Evolutionary conservation across 176 grass and related monocot species (phyloP), one percentile per base, ranked within the genome.

Genomic region (Rhynchospora breviuscula): DNA sequence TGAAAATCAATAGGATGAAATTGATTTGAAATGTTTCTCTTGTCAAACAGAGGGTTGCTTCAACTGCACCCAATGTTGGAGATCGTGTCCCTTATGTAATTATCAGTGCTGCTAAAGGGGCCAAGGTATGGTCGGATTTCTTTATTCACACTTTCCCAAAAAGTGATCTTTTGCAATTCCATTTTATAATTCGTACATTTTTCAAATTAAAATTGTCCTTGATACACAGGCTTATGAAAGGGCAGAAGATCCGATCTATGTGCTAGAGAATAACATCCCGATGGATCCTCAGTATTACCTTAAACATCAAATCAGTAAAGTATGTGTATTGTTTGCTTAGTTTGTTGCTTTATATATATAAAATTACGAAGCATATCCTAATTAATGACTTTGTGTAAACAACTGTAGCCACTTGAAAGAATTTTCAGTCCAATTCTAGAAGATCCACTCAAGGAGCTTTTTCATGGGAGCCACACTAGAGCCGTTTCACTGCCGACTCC

Each of bases 401-500:
- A 79, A 85, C 68, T 67, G 22, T 87, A 98, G 95, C 95, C 95
- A 61, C 89, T 98, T 44, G 79, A 94, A 67, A 87, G 95, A 90
- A 98, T 98, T 80, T 98, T 98, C 51, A 91, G 94, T 80, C 95
- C 95, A 63, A 98, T 98, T 88, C 75, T 98, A 73, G 94, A 93
- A 88, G 94, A 98, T 63, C 92, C 95, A 49, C 93, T 89, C 66
- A 94, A 67, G 91, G 95, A 98, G 83, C 87, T 98, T 79, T 90
- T 98, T 84, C 95, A 98, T 87, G 95, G 95, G 93, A 98, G 95
- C 62, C 95, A 98, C 81, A 98, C 95, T 58, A 94, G 92, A 91
- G 66, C 95, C 40, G 92, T 98, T 18, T 98, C 92, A 9, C 95
- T 98, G 82, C 95, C 95, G 62, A 98, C 95, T 83, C 95, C 95